Percentiles rank a stretch among this genome's conserved stretches.
Conservation (phyloP, 1,284 basidiomycete genomes). For the Apiotrichum montevideense region DNA sequence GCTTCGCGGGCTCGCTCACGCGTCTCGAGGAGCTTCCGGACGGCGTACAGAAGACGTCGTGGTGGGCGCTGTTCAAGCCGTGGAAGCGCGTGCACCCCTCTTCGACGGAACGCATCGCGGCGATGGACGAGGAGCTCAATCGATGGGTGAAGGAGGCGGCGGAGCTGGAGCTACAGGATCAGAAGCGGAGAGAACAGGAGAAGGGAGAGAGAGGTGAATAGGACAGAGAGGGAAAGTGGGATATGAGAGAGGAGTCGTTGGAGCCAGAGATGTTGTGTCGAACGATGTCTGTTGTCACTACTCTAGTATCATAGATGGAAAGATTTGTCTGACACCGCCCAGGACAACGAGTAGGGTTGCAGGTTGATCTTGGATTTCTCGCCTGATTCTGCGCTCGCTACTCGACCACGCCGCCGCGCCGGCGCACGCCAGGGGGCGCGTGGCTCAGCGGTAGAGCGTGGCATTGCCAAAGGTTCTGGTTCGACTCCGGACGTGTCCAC, state of each 20-base stretch:
- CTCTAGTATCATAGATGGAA: background rate
- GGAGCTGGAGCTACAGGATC: background rate
- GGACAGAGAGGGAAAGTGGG: too few relatives aligned
- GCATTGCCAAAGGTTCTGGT: background rate
- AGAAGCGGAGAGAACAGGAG: background rate
- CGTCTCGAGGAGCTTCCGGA: slow-evolving; percentile 35
- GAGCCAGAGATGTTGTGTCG: too few relatives aligned
- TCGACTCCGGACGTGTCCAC: background rate
- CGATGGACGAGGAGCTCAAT: slow-evolving; percentile 58
- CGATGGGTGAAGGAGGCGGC: slow-evolving; percentile 52
- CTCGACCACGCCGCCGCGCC: background rate
- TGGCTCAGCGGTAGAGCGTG: background rate
- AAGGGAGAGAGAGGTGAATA: too few relatives aligned
- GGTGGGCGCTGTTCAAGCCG: slow-evolving; percentile 31
- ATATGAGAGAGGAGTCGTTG: too few relatives aligned
- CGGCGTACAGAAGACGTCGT: background rate
- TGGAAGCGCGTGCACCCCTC: slow-evolving; percentile 55
- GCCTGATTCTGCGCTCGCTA: too few relatives aligned
- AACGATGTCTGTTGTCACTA: background rate
- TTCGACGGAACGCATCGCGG: slow-evolving; percentile 55
- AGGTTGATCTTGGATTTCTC: too few relatives aligned
- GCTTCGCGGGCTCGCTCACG: slow-evolving; percentile 32
- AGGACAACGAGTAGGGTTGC: too few relatives aligned
- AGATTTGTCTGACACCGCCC: too few relatives aligned
- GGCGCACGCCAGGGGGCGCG: background rate